phyloP scores from a whole-genome alignment of 768 basidiomycete genomes.

The Pleurotus tuber-regium region DNA sequence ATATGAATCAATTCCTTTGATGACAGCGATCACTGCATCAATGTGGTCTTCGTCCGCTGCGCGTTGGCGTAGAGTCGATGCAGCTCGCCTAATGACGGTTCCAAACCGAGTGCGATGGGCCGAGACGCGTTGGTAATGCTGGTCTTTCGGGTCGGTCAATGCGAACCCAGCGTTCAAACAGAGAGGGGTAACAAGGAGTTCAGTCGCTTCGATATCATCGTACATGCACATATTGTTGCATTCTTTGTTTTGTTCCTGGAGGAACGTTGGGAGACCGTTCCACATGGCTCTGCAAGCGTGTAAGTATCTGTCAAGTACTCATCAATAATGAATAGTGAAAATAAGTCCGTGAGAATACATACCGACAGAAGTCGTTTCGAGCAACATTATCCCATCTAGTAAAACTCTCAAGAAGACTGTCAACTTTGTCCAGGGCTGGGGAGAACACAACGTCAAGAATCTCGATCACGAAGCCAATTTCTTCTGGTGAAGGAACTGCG shows the following conservation, averaged over 20 bases:
- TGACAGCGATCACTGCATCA: conserved; percentile 76
- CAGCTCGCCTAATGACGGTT: conserved; percentile 62
- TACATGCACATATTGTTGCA: conserved; percentile 59
- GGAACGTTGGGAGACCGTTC: conserved; percentile 71
- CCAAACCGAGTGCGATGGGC: conserved; percentile 65
- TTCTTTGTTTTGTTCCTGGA: conserved; percentile 55
- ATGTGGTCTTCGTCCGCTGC: conserved; percentile 78
- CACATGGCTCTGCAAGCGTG: conserved; percentile 74
- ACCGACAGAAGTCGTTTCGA: conserved; percentile 87
- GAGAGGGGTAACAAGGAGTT: conserved; percentile 63
- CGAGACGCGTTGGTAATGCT: conserved; percentile 65
- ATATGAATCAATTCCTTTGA: conserved; percentile 73
- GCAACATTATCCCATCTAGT: conserved; percentile 61
- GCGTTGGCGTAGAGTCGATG: conserved; percentile 57
- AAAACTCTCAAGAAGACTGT: conserved; percentile 53
- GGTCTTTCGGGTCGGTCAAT: conserved; percentile 70
- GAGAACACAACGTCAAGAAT: conserved; percentile 66
- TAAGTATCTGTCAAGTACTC: conserved; percentile 44
- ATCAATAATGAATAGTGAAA: neutral
- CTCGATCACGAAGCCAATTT: conserved; percentile 78
- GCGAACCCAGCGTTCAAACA: conserved; percentile 74
- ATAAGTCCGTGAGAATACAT: conserved; percentile 16
- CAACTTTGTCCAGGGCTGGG: conserved; percentile 68
- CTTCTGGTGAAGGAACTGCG: conserved; percentile 59
- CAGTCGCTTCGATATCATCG: conserved; percentile 61